A percentile compares a stretch with the other conserved stretches of the same genome.
phyloP scores from a whole-genome alignment of 208 protist genomes.

The Acanthamoeba lenticulata region DNA sequence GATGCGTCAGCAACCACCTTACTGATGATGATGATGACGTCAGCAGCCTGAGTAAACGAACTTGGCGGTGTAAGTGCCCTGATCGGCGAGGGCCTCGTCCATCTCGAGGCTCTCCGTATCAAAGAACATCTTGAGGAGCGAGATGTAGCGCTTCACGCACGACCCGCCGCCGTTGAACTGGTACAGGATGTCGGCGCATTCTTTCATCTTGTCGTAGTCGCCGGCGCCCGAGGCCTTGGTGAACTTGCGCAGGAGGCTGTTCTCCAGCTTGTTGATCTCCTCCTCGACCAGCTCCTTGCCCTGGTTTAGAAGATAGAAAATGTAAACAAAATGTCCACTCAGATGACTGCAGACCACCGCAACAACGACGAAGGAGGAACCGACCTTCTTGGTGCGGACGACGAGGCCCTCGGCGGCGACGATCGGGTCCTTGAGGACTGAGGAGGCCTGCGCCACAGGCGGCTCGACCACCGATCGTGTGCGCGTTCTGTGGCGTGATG shows the following conservation, averaged over 20 bases:
- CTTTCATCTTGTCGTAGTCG: constrained; percentile 49
- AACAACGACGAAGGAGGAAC: background rate
- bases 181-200: constrained; percentile 34
- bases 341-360: background rate
- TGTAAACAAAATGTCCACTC: background rate
- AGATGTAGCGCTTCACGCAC: constrained; percentile 44
- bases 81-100: background rate
- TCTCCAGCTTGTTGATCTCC: constrained; percentile 63
- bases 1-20: background rate
- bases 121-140: constrained; percentile 46
- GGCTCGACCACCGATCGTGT: background rate
- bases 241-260: constrained; percentile 23
- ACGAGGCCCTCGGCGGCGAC: background rate
- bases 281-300: constrained; percentile 29
- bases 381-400: constrained; percentile 16
- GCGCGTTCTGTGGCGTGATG: background rate
- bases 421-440: background rate
- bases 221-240: background rate
- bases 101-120: constrained; percentile 45
- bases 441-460: background rate
- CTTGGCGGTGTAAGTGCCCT: background rate
- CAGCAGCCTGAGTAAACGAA: too few species aligned
- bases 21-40: background rate
- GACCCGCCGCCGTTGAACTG: constrained; percentile 51
- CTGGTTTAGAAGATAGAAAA: background rate